phyloP scores from a whole-genome alignment of 352 stramenopile species.

The Globisporangium middletonii region DNA sequence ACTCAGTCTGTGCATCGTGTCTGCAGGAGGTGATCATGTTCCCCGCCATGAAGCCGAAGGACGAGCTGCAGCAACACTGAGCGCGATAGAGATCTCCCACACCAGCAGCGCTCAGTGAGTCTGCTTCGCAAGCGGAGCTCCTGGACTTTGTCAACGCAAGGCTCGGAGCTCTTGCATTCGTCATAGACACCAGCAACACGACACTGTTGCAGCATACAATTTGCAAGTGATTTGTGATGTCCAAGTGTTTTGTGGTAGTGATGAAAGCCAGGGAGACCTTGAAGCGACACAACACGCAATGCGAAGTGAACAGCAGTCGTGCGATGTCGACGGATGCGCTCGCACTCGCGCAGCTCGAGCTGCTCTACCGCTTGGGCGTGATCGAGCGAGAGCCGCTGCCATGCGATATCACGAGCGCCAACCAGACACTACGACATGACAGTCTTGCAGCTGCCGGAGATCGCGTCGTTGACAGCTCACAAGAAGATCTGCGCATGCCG shows the following conservation, averaged over 20 bases:
- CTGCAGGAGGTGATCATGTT: constrained; percentile 98
- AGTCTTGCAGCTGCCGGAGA: not conserved
- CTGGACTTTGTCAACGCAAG: too few species aligned
- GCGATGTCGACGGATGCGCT: constrained; percentile 10
- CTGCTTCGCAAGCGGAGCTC: too few species aligned
- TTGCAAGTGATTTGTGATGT: too few species aligned
- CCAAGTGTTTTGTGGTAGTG: too few species aligned
- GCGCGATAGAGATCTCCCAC: not conserved
- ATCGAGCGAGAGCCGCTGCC: constrained; percentile 19
- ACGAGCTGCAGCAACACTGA: constrained; percentile 6
- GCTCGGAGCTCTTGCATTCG: too few species aligned
- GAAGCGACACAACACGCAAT: not conserved
- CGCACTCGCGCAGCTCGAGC: constrained; percentile 41
- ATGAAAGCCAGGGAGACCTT: not conserved
- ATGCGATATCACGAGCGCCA: not conserved
- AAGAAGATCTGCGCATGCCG: too few species aligned
- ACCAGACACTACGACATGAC: not conserved
- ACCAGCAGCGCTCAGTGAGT: not conserved
- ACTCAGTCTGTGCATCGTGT: not conserved
- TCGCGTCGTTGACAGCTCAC: too few species aligned
- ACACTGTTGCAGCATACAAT: too few species aligned
- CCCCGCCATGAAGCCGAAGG: constrained; percentile 96
- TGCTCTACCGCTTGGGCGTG: constrained; percentile 42
- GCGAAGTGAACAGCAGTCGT: not conserved
- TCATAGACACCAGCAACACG: too few species aligned